These are phyloP conservation scores for Fusarium tupiense DNA, from an alignment of 2,329 filamentous ascomycete species.

Conservation along the genomic window DNA sequence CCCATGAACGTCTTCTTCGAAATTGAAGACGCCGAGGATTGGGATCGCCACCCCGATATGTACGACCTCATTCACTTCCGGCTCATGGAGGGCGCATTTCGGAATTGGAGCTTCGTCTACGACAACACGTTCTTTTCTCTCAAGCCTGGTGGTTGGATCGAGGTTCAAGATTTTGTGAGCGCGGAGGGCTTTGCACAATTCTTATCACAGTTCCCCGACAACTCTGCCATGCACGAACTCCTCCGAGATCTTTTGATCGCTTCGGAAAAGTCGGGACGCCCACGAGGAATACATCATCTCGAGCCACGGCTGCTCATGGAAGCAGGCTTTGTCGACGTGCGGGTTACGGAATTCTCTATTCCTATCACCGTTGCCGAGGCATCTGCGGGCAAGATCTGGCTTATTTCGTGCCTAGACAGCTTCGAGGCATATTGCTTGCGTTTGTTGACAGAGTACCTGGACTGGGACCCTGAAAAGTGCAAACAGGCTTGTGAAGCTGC, in stretches of 20 bases:
- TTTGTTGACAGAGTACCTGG: slow-evolving; percentile 62
- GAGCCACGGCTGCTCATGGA: slow-evolving; percentile 56
- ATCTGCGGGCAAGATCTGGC: slow-evolving; percentile 63
- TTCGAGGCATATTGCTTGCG: slow-evolving; percentile 61
- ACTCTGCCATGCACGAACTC: slow-evolving; percentile 56
- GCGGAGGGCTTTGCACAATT: slow-evolving; percentile 49
- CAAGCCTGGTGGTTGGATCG: slow-evolving; percentile 67
- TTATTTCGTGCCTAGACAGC: slow-evolving; percentile 61
- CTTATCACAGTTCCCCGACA: slow-evolving; percentile 52
- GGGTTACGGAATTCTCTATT: slow-evolving; percentile 58
- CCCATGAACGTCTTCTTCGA: slow-evolving; percentile 69
- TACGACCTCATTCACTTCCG: slow-evolving; percentile 68
- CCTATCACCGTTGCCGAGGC: slow-evolving; percentile 58
- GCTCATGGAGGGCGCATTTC: slow-evolving; percentile 65
- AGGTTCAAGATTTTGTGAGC: slow-evolving; percentile 64
- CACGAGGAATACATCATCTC: slow-evolving; percentile 57
- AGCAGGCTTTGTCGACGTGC: slow-evolving; percentile 63
- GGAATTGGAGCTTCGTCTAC: slow-evolving; percentile 66
- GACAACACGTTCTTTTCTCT: slow-evolving; percentile 62
- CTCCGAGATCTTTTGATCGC: slow-evolving; percentile 55
- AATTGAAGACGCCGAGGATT: slow-evolving; percentile 69
- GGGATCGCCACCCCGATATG: slow-evolving; percentile 61
- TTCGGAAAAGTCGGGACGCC: slow-evolving; percentile 56
- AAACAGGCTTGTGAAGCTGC: slow-evolving; percentile 58
- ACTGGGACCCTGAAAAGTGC: slow-evolving; percentile 61